Base-by-base conservation (phyloP, 1,284 basidiomycete species). In the Naganishia sp. region DNA sequence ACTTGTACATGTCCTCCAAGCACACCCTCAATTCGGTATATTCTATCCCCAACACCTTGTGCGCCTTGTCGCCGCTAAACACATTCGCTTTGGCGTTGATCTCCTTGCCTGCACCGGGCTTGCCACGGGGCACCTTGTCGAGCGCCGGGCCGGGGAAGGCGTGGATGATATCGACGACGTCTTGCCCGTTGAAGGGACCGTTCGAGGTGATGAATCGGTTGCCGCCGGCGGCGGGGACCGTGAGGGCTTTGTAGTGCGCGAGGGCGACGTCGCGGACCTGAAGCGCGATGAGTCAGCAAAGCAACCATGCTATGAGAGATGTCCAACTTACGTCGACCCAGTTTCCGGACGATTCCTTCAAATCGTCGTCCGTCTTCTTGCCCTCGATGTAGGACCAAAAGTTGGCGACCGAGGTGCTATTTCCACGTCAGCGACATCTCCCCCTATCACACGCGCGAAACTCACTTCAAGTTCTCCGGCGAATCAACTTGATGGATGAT, bases 291-390 rank as follows among this genome's bases (percentile, higher is more conserved):
- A 45, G 25, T 42, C 55, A 54, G 39, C 17, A n/a, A 6, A 2
- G n/a, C 51, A 1, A 31, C 11, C 18, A 32, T 41, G 25, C 7
- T 1, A 23, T n/a, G 45, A 3, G 17, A 18, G 45, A 46, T 39
- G 13, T 70, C 49, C 75, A 73, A 15, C 86, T 81, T 1, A 88
- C 87, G 68, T 88, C 86, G 42, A 87, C 82, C 77, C 81, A 87
- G 74, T 78, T 80, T 17, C 81, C 80, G 6, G 71, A 72, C 0
- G 74, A 71, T 11, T 70, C 67, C 11, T 73, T 74, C 23, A 79
- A 75, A 31, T 77, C 77, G 18, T 75, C 64, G 66, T 82, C 73
- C 32, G 72, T 76, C 70, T 79, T 78, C 65, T 76, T 71, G 21
- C 81, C 81, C 28, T 77, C 75, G 41, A 80, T 68, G 72, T 81